phyloP scores from a whole-genome alignment of 805 yeast species.

The Priceomyces haplophilus region DNA sequence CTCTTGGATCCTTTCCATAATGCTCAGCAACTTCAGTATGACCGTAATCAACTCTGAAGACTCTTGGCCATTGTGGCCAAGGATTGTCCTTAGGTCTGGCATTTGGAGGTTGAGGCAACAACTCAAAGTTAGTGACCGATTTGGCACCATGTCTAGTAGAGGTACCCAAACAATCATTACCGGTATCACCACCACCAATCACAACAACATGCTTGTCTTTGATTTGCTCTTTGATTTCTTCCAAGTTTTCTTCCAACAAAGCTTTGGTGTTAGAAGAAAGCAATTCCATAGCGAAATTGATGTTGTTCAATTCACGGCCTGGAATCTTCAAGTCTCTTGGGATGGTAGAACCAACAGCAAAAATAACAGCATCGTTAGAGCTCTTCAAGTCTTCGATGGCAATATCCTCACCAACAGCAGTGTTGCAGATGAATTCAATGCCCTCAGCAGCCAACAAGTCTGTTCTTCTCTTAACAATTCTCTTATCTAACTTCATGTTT shows the following conservation, averaged over 20 bases:
- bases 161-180: constrained; percentile 98
- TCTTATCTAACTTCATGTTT: constrained; percentile 95
- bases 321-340: constrained; percentile 94
- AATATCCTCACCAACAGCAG: constrained; percentile 82
- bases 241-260: constrained; percentile 75
- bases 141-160: constrained; percentile 96
- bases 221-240: constrained; percentile 64
- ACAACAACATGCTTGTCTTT: constrained; percentile 90
- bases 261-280: constrained; percentile 88
- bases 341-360: constrained; percentile 93
- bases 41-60: constrained; percentile 97
- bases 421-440: constrained; percentile 67
- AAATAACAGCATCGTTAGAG: constrained; percentile 75
- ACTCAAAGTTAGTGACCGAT: constrained; percentile 89
- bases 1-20: constrained; percentile 97
- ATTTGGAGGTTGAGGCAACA: constrained; percentile 87
- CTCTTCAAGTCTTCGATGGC: constrained; percentile 64
- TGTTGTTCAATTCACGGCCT: constrained; percentile 86
- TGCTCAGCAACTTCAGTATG: constrained; percentile 93
- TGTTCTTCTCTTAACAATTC: constrained; percentile 88
- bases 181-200: constrained; percentile 99
- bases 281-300: constrained; percentile 92
- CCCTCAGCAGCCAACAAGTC: constrained; percentile 91
- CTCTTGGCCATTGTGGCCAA: constrained; percentile 99
- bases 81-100: constrained; percentile 91